Base-by-base conservation (phyloP, 208 protist genomes). In the Phytomonas francai region DNA sequence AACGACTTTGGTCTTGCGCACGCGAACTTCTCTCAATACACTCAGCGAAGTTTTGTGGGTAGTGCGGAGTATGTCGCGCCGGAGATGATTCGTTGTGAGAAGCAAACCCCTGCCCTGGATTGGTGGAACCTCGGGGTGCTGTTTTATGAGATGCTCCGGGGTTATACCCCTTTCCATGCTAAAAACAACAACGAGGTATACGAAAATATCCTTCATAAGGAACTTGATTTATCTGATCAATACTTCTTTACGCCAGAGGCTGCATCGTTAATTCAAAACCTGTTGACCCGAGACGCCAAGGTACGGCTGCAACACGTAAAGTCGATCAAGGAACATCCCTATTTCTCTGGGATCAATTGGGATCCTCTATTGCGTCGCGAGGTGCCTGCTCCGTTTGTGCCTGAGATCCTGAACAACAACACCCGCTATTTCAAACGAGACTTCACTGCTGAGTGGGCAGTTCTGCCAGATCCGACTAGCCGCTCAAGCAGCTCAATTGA, bases 41-140 rank as follows among this genome's bases (percentile, higher is more conserved):
- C 80, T 16, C 84, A 85, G 2, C 72, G 86, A 63, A 96, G 91
- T 61, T 96, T 98, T 62, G 89, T 96, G 28, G 93, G 93, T 28
- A 96, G 88, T 54, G 79, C 93, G 19, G 81, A 93, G 71, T 97
- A 95, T 79, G 68, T 97, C 22, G 81, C 97, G 0, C 93, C 97
- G 1, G 95, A 98, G 76, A 91, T 93, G 49, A 81, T 99, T 28
- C 73, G 80, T 49, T 84, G 89, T 0, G 80, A 91, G 33, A 76
- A 77, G 6, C 93, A 99, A 78, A 97, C 95, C 33, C 90, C 84
- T 29, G 90, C 94, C n/a, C 82, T 98, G 16, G 98, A 99, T 73
- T 98, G 95, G 96, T 99, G 98, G 97, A 84, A 81, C 59, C 82
- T 97, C 34, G 98, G 98, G 16, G 94, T 98, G 25, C 72, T 99